Base-by-base conservation (phyloP, 352 stramenopile species). In the Phytophthora podocarpi region DNA sequence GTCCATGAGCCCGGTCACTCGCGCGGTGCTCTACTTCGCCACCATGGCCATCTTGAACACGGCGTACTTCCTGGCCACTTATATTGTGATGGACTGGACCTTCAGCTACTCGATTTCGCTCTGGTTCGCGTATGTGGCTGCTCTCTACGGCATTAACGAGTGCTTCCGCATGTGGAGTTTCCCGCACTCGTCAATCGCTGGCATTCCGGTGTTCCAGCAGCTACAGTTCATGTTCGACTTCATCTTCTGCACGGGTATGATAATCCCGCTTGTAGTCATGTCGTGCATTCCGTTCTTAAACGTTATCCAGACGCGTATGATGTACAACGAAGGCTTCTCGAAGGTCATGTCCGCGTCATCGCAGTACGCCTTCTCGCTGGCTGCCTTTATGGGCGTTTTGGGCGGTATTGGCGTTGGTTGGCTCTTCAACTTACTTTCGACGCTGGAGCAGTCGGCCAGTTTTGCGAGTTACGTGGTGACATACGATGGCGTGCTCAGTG, bases 281-380 rank as follows among this genome's bases (percentile, higher is more conserved):
- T 90, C 80, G 36, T 76, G 75, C 50, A 82, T 89, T 45, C 83
- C 83, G 41, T 92, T 92, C 51, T 65, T 92, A 43, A 91, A 90
- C 55, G 50, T 92, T 21, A 90, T 92, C 47, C 83, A 92, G 67
- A 90, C 83, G 43, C 80, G 83, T 56, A 92, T 92, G 83, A 92
- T 92, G 83, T 92, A 92, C 73, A 92, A 92, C 64, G 72, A 92
- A 73, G 83, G 83, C 3, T 92, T 92, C 59, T 90, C 80, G 1
- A 82, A 89, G 62, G 81, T 90, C 55, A 84, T 92, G 70, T 92
- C 83, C 5, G 83, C 78, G 12, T 90, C 83, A 4, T 90, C 79
- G 28, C 83, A 92, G 62, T 92, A 92, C 59, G 80, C 83, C 5
- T 87, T 92, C 42, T 91, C 81, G 10, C 63, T 92, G 24, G 80